Conservation (phyloP, 345 rosid species). For the Kernera saxatilis region DNA sequence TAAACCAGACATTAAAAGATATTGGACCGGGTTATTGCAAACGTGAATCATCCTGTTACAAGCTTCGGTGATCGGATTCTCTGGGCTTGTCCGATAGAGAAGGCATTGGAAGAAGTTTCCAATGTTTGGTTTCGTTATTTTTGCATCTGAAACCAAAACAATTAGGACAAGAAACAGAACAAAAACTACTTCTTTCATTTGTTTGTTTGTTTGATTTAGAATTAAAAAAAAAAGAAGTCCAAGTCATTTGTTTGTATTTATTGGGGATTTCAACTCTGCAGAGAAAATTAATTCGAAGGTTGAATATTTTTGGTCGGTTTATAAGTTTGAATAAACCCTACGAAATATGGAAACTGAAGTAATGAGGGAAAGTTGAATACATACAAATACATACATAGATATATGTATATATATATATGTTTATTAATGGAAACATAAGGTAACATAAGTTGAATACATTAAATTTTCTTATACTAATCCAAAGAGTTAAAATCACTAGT, state of each 20-base stretch:
- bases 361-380: not conserved
- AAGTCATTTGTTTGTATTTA: not conserved
- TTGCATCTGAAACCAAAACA: slow-evolving; percentile 5
- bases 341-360: not conserved
- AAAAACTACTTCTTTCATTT: slow-evolving; percentile 4
- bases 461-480: no score
- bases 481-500: no score
- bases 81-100: not conserved
- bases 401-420: not conserved
- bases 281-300: not conserved
- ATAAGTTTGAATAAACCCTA: not conserved
- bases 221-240: not conserved
- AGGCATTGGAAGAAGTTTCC: slow-evolving; percentile 14
- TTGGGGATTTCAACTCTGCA: not conserved
- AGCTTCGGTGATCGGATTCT: slow-evolving; percentile 4
- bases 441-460: not conserved
- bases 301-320: not conserved
- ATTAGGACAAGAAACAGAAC: slow-evolving; percentile 2
- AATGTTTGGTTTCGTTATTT: not conserved
- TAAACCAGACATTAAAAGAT: no score
- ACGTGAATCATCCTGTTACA: no score
- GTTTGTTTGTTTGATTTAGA: not conserved
- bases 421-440: not conserved
- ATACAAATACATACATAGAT: no score
- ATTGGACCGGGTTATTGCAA: no score